Evolutionary conservation across 371 early-diverging fungal genomes (phyloP).

Genomic region (Umbelopsis sp.): DNA sequence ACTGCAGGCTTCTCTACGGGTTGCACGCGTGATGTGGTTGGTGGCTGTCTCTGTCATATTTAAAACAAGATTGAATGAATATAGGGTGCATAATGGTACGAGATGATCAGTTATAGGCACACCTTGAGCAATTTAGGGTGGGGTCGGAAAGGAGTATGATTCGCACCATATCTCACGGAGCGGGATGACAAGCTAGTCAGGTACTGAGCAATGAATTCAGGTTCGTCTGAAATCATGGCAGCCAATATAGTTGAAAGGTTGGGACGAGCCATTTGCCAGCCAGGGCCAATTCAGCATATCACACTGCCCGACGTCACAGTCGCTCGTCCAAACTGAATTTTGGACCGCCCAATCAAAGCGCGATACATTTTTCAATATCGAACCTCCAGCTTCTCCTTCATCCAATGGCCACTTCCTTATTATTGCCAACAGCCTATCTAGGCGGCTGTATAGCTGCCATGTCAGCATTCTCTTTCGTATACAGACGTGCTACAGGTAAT

Average conservation of each 20-base stretch:
- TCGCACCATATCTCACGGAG: slow-evolving; percentile 50
- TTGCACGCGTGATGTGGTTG: not conserved
- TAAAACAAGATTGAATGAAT: not conserved
- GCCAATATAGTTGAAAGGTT: not conserved
- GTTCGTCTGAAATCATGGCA: not conserved
- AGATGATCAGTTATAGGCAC: not conserved
- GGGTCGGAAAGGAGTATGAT: slow-evolving; percentile 39
- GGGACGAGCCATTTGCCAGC: not conserved
- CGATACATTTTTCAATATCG: slow-evolving; percentile 13
- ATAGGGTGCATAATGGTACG: not conserved
- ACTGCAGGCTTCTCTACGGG: slow-evolving; percentile 10
- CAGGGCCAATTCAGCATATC: not conserved
- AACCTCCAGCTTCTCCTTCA: slow-evolving; percentile 11
- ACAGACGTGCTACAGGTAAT: slow-evolving; percentile 48
- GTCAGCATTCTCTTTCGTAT: slow-evolving; percentile 63
- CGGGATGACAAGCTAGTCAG: slow-evolving; percentile 41
- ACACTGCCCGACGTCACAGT: slow-evolving; percentile 7
- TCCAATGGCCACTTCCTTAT: slow-evolving; percentile 40
- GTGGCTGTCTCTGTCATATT: slow-evolving; percentile 6
- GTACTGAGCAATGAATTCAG: slow-evolving; percentile 39
- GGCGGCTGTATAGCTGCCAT: slow-evolving; percentile 68
- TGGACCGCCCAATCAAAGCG: not conserved
- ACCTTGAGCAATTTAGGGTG: slow-evolving; percentile 45
- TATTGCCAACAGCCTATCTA: slow-evolving; percentile 59
- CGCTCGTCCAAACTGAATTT: not conserved